Percentiles rank a stretch among this genome's conserved stretches.
Conservation (phyloP, 108 stramenopile genomes). For the Nannochloropsis granulata region DNA sequence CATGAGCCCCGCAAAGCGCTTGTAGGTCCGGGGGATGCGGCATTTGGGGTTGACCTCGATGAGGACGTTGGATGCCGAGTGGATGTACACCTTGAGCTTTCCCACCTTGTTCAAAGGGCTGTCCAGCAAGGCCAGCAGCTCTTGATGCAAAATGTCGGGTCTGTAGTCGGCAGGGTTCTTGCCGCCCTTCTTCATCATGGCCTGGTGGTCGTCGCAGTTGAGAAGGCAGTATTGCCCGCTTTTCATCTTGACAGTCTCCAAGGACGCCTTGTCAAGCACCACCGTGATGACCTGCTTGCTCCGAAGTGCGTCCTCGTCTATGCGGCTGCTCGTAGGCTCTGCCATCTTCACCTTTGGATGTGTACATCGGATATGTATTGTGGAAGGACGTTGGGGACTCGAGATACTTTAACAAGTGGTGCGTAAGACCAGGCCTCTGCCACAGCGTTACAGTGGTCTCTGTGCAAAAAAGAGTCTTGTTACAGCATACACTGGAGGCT, state of each 20-base stretch:
- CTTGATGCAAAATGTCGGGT: constrained; percentile 97
- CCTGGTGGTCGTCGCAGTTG: constrained; percentile 94
- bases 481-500: too few species aligned
- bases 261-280: constrained; percentile 73
- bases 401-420: too few species aligned
- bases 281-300: constrained; percentile 42
- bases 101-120: constrained; percentile 95
- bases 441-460: too few species aligned
- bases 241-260: constrained; percentile 92
- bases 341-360: neutral
- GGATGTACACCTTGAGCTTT: constrained; percentile 66
- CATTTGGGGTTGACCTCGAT: constrained; percentile 84
- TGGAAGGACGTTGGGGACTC: too few species aligned
- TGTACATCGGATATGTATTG: too few species aligned
- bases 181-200: constrained; percentile 62
- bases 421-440: too few species aligned
- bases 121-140: constrained; percentile 83
- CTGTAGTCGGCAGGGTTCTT: constrained; percentile 79
- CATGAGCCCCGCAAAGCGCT: constrained; percentile 57
- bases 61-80: constrained; percentile 73
- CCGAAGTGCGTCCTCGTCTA: neutral
- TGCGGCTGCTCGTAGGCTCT: neutral
- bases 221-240: constrained; percentile 79
- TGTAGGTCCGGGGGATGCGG: constrained; percentile 92
- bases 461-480: too few species aligned